Conservation (phyloP, 1,284 basidiomycete species). For the Ceratobasidium sp. region DNA sequence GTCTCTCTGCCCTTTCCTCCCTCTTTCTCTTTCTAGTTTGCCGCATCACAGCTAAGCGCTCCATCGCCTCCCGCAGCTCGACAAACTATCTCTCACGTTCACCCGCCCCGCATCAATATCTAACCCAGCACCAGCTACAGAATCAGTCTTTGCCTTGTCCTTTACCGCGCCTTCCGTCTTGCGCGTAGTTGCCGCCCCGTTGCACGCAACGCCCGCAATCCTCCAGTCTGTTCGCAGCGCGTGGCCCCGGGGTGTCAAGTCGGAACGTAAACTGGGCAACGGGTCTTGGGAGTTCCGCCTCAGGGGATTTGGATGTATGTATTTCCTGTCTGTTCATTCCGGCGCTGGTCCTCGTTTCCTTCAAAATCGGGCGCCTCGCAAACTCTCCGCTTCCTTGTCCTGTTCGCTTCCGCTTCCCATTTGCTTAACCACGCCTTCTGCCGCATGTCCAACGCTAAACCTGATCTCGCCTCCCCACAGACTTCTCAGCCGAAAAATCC, state of each 20-base stretch:
- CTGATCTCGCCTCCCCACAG: slow-evolving; percentile 54
- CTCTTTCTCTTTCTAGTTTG: slow-evolving; percentile 56
- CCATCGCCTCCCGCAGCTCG: background rate
- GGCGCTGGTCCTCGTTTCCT: background rate
- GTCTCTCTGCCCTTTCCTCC: slow-evolving; percentile 71
- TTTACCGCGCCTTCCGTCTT: slow-evolving; percentile 73
- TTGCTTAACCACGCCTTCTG: slow-evolving; percentile 39
- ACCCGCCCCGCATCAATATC: slow-evolving; percentile 18
- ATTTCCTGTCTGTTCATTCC: background rate
- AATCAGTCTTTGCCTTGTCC: slow-evolving; percentile 74
- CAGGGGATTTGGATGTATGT: slow-evolving; percentile 79
- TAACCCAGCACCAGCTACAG: slow-evolving; percentile 22
- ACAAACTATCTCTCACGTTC: slow-evolving; percentile 38
- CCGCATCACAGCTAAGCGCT: background rate
- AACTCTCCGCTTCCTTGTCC: slow-evolving; percentile 8
- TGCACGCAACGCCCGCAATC: slow-evolving; percentile 78
- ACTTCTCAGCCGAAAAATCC: slow-evolving; percentile 79
- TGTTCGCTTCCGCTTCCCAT: slow-evolving; percentile 19
- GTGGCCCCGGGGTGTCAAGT: slow-evolving; percentile 80
- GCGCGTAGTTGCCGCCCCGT: slow-evolving; percentile 76
- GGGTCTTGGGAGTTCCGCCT: slow-evolving; percentile 78
- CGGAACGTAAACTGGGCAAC: slow-evolving; percentile 76
- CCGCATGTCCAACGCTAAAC: background rate
- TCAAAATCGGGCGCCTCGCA: no score
- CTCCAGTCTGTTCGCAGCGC: slow-evolving; percentile 77